phyloP scores from a whole-genome alignment of 768 basidiomycete genomes.

The Russula emetica region DNA sequence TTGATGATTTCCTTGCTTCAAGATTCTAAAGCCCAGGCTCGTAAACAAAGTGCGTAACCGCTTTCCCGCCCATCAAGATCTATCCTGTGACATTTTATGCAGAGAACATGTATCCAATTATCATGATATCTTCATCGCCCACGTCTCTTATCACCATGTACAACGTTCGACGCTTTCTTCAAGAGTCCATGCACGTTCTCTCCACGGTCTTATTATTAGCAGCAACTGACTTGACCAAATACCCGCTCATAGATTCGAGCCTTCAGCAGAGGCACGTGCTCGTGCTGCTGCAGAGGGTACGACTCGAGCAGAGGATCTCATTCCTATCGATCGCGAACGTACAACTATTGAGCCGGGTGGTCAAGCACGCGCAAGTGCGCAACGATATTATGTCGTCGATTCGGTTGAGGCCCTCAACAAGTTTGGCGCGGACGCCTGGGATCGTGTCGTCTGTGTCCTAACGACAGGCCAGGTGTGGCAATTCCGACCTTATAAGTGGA shows the following conservation, averaged over 20 bases:
- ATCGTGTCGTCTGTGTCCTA: conserved; percentile 94
- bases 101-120: conserved; percentile 86
- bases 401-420: conserved; percentile 88
- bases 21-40: conserved; percentile 59
- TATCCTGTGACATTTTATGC: conserved; percentile 1
- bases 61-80: not conserved
- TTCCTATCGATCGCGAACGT: conserved; percentile 84
- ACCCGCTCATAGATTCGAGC: conserved; percentile 48
- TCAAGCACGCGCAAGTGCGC: conserved; percentile 48
- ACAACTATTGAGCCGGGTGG: conserved; percentile 63
- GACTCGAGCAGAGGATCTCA: conserved; percentile 71
- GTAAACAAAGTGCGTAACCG: conserved; percentile 60
- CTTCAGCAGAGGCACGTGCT: conserved; percentile 68
- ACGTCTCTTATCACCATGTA: conserved; percentile 96
- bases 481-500: conserved; percentile 96
- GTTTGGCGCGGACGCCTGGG: conserved; percentile 92
- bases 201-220: not conserved
- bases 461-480: conserved; percentile 99
- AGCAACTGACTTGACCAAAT: not conserved
- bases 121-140: conserved; percentile 94
- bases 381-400: conserved; percentile 83
- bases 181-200: conserved; percentile 65
- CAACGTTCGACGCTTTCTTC: conserved; percentile 91
- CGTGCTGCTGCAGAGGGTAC: conserved; percentile 68
- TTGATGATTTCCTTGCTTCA: not conserved